phyloP scores from a whole-genome alignment of 2,329 filamentous ascomycete genomes.

The Gaeumannomyces tritici region DNA sequence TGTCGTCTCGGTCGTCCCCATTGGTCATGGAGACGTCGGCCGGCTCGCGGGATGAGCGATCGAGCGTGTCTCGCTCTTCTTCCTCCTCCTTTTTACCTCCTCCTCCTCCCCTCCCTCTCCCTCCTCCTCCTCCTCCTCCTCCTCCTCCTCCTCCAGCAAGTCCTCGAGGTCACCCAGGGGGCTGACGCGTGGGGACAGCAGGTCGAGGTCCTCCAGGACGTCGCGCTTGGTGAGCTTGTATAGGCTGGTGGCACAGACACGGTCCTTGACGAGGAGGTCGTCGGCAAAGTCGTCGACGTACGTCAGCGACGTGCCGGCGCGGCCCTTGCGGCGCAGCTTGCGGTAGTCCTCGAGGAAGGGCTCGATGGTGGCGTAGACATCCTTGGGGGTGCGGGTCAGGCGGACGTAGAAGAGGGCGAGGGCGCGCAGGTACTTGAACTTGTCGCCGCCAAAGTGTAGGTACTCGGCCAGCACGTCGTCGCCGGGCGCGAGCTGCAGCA shows the following conservation, averaged over 20 bases:
- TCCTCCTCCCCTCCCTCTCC: constrained; percentile 9
- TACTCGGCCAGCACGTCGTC: constrained; percentile 75
- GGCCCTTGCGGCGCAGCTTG: constrained; percentile 70
- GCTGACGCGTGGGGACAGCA: constrained; percentile 78
- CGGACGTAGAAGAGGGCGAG: constrained; percentile 91
- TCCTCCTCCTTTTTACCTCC: constrained; percentile 28
- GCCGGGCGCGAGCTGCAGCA: constrained; percentile 77
- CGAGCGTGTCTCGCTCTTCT: constrained; percentile 9
- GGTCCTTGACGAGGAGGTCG: constrained; percentile 77
- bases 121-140: constrained; percentile 20
- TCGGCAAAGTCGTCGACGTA: constrained; percentile 91
- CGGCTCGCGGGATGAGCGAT: neutral
- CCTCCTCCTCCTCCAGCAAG: constrained; percentile 52
- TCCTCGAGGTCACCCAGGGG: constrained; percentile 72
- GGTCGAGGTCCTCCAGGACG: constrained; percentile 78
- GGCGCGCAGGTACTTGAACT: constrained; percentile 81
- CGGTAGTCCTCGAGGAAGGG: constrained; percentile 72
- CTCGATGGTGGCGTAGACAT: constrained; percentile 74
- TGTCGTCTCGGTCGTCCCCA: neutral
- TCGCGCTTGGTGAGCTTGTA: constrained; percentile 83
- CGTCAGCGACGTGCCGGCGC: constrained; percentile 66
- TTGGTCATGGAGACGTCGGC: neutral
- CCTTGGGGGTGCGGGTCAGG: constrained; percentile 71
- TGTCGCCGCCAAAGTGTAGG: constrained; percentile 62
- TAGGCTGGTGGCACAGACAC: constrained; percentile 83